Evolutionary conservation across 192 early-diverging fungal genomes (phyloP).

Genomic region (Cladochytrium replicatum): DNA sequence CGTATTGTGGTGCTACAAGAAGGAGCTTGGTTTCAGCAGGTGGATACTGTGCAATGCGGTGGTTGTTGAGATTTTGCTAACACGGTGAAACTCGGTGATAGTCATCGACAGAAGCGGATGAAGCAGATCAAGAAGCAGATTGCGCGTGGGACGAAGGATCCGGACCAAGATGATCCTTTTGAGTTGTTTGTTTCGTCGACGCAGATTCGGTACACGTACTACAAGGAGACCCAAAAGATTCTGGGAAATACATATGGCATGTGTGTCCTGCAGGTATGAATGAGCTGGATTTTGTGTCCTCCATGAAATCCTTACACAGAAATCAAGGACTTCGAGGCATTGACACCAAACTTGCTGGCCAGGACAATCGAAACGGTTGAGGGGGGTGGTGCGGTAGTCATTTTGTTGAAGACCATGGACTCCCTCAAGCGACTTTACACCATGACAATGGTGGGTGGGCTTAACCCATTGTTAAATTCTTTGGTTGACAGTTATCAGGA

Average conservation of each 20-base stretch:
- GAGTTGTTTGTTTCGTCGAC: slow-evolving; percentile 94
- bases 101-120: slow-evolving; percentile 94
- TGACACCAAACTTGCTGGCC: slow-evolving; percentile 94
- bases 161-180: slow-evolving; percentile 95
- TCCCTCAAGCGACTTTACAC: slow-evolving; percentile 95
- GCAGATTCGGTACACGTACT: slow-evolving; percentile 96
- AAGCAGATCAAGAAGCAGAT: slow-evolving; percentile 92
- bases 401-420: slow-evolving; percentile 89
- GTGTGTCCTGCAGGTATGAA: slow-evolving; percentile 95
- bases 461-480: not conserved
- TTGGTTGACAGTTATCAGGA: slow-evolving; percentile 43
- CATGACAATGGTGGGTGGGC: slow-evolving; percentile 77
- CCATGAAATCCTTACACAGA: not conserved
- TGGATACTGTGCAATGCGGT: slow-evolving; percentile 4
- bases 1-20: slow-evolving; percentile 99
- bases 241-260: slow-evolving; percentile 97
- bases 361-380: slow-evolving; percentile 97
- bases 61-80: not conserved
- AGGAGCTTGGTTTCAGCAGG: slow-evolving; percentile 89
- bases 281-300: slow-evolving; percentile 10
- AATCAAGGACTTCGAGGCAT: slow-evolving; percentile 87
- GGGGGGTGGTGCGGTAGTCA: slow-evolving; percentile 88
- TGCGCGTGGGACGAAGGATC: slow-evolving; percentile 78
- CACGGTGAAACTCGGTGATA: slow-evolving; percentile 8
- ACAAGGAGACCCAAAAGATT: slow-evolving; percentile 98